Evolutionary conservation across 2,329 filamentous ascomycete species (phyloP), one percentile per base, ranked within the genome.

Genomic region (Cladosporium sp.): DNA sequence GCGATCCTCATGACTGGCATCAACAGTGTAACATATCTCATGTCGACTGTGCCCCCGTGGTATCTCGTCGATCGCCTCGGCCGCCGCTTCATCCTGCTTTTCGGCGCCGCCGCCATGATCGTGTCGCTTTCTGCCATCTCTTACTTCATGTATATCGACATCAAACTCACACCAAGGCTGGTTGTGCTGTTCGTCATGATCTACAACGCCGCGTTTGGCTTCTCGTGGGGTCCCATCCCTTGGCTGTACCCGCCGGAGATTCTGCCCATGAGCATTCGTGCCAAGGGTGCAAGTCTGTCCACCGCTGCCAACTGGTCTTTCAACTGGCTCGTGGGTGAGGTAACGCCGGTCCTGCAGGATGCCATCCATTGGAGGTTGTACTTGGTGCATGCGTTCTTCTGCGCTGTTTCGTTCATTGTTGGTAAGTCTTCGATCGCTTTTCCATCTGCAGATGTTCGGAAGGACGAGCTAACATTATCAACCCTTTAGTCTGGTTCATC

Each of bases 221-320:
- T 93, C 75, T 91, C 88, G n/a, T 99, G 95, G 95, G 95, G 95
- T 21, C 95, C 95, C 1, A 96, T 99, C 68, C 95, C 95, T 10
- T 99, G 95, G 95, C 83, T 99, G 18, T 98, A 98, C 78, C 95
- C 95, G 16, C 95, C 95, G n/a, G 95, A 99, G 84, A 99, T 99
- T 80, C 84, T 99, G 52, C 95, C 95, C 5, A 84, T 99, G 67
- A 97, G 93, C 82, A 97, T 98, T 76, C 89, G 95, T 73, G 96
- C 94, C 67, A 98, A 98, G 83, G 95, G 95, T 67, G 94, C 95
- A 63, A 97, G 93, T 85, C 80, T 99, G 77, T 97, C 94, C 67
- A 98, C 95, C 1, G 95, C 95, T 21, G 89, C 93, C 35, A 99
- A 99, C 77, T 99, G 95, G 95, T 93, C 94, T 1, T 97, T 95